Evolutionary conservation across 768 basidiomycete genomes (phyloP).

Genomic region (Leccinellum albellum): DNA sequence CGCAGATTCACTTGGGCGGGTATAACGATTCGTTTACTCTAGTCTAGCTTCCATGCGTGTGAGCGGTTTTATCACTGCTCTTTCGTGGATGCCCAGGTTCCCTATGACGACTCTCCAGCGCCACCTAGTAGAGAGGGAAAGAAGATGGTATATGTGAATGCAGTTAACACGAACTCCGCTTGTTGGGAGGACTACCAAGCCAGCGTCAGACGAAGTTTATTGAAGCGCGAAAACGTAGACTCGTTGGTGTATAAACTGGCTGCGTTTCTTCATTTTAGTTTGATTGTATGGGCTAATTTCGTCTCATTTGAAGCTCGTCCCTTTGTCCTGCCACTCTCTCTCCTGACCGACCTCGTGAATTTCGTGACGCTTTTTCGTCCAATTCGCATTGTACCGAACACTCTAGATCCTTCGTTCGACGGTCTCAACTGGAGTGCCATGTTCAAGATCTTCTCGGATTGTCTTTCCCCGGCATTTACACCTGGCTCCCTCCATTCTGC

Average conservation of each 20-base stretch:
- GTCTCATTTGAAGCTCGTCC: slow-evolving; percentile 55
- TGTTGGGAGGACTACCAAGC: slow-evolving; percentile 50
- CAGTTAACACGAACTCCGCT: slow-evolving; percentile 63
- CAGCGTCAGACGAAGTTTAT: slow-evolving; percentile 41
- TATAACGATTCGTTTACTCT: slow-evolving; percentile 77
- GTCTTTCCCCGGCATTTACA: slow-evolving; percentile 34
- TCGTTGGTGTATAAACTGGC: slow-evolving; percentile 49
- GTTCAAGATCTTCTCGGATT: slow-evolving; percentile 60
- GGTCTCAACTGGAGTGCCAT: slow-evolving; percentile 74
- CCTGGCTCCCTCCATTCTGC: slow-evolving; percentile 12
- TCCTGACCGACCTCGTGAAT: slow-evolving; percentile 78
- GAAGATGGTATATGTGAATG: slow-evolving; percentile 80
- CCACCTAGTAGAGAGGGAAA: slow-evolving; percentile 43
- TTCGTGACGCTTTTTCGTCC: slow-evolving; percentile 86
- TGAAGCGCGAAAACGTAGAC: slow-evolving; percentile 45
- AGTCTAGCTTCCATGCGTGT: slow-evolving; percentile 85
- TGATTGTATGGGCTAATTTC: not conserved
- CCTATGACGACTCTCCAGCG: slow-evolving; percentile 12
- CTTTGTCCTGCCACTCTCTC: slow-evolving; percentile 80
- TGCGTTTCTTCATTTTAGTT: not conserved
- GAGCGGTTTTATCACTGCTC: slow-evolving; percentile 77
- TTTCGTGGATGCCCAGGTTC: slow-evolving; percentile 48
- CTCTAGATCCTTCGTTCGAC: slow-evolving; percentile 47
- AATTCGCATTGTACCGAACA: slow-evolving; percentile 73
- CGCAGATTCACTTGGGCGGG: slow-evolving; percentile 83